Evolutionary conservation across 352 stramenopile species (phyloP).

Genomic region (Globisporangium recalcitrans): DNA sequence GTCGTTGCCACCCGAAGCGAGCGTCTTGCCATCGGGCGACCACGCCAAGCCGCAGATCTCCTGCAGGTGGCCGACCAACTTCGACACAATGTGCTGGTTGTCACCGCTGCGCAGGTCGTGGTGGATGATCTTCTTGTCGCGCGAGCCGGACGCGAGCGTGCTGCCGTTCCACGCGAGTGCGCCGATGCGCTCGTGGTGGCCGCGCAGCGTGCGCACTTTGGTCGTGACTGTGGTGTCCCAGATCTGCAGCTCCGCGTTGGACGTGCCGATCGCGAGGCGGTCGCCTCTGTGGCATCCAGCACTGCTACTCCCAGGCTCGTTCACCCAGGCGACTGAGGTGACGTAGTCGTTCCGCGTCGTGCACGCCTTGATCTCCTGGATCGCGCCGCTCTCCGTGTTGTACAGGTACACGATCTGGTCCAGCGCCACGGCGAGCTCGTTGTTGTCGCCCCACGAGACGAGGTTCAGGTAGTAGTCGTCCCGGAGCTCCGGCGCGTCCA

Average conservation of each 20-base stretch:
- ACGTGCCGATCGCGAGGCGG: slow-evolving; percentile 92
- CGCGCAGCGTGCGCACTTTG: slow-evolving; percentile 84
- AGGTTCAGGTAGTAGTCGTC: slow-evolving; percentile 99
- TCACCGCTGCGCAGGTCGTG: slow-evolving; percentile 27
- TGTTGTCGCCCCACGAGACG: slow-evolving; percentile 91
- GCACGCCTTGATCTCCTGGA: slow-evolving; percentile 82
- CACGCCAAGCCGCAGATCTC: slow-evolving; percentile 95
- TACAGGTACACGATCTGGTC: slow-evolving; percentile 94
- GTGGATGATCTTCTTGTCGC: slow-evolving; percentile 87
- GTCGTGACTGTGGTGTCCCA: slow-evolving; percentile 90
- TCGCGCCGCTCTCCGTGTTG: slow-evolving; percentile 87
- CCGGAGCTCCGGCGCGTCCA: slow-evolving; percentile 94
- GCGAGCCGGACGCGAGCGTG: slow-evolving; percentile 84
- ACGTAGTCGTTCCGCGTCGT: slow-evolving; percentile 84
- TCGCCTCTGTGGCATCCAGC: slow-evolving; percentile 29
- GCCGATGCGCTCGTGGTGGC: slow-evolving; percentile 87
- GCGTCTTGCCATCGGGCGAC: slow-evolving; percentile 88
- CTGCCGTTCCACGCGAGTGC: slow-evolving; percentile 91
- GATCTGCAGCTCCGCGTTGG: slow-evolving; percentile 87
- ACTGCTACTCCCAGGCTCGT: slow-evolving; percentile 18
- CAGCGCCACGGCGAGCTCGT: slow-evolving; percentile 93
- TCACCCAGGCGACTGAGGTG: slow-evolving; percentile 92
- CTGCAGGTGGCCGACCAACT: slow-evolving; percentile 84
- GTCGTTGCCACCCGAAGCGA: slow-evolving; percentile 95
- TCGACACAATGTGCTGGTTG: slow-evolving; percentile 52